These are phyloP conservation scores for Backusella macrospora DNA, from an alignment of 192 early-diverging fungal species.

Conservation along the genomic window DNA sequence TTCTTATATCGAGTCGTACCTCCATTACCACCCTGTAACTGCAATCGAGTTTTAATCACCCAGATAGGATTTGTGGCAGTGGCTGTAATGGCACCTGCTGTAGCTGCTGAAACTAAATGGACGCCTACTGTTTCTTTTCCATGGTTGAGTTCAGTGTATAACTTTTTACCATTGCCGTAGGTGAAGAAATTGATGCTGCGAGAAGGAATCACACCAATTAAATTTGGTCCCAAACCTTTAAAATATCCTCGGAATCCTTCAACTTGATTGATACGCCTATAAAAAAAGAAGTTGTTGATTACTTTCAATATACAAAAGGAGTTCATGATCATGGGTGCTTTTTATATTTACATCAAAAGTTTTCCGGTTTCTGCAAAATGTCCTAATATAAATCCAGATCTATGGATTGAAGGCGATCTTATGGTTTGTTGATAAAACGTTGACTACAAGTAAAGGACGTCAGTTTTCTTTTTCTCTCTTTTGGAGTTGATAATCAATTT, in stretches of 20 bases:
- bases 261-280: slow-evolving; percentile 60
- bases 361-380: slow-evolving; percentile 56
- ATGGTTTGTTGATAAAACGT: slow-evolving; percentile 39
- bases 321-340: too few species aligned
- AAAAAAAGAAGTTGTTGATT: not conserved
- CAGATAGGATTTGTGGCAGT: slow-evolving; percentile 92
- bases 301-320: not conserved
- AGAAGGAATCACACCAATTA: slow-evolving; percentile 94
- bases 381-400: slow-evolving; percentile 39
- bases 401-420: slow-evolving; percentile 6
- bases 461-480: not conserved
- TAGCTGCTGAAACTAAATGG: slow-evolving; percentile 68
- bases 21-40: slow-evolving; percentile 64
- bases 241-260: slow-evolving; percentile 89
- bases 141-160: slow-evolving; percentile 73
- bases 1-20: slow-evolving; percentile 60
- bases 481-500: not conserved
- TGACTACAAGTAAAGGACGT: slow-evolving; percentile 27
- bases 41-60: slow-evolving; percentile 96
- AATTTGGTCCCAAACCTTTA: slow-evolving; percentile 91
- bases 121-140: slow-evolving; percentile 80
- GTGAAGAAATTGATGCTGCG: slow-evolving; percentile 92
- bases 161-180: slow-evolving; percentile 88
- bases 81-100: slow-evolving; percentile 64
- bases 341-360: slow-evolving; percentile 51